These are phyloP conservation scores for Fusarium tjaetaba DNA, from an alignment of 2,329 filamentous ascomycete species.

Conservation along the genomic window DNA sequence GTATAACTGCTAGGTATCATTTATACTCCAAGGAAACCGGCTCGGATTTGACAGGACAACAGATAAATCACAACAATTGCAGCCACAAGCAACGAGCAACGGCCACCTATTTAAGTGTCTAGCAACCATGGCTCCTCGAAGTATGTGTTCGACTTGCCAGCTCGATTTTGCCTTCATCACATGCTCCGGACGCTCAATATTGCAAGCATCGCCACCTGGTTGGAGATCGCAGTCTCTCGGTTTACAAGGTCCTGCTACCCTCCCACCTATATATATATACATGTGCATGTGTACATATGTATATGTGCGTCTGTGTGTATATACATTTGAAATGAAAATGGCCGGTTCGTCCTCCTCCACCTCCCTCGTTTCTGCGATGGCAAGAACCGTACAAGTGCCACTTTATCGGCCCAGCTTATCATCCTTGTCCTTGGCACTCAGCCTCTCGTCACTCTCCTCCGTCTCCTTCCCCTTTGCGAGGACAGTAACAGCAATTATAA, in stretches of 20 bases:
- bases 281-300: too few species aligned
- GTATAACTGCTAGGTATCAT: background rate
- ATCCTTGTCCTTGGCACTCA: background rate
- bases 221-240: too few species aligned
- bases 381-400: background rate
- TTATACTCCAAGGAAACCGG: background rate
- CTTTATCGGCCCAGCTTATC: background rate
- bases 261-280: background rate
- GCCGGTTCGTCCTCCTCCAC: background rate
- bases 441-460: background rate
- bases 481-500: background rate
- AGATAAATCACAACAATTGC: background rate
- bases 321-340: background rate
- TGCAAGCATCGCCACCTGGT: background rate
- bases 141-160: background rate
- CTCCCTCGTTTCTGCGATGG: background rate
- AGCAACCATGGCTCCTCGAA: background rate
- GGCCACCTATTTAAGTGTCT: background rate
- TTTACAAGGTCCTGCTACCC: too few species aligned
- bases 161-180: background rate
- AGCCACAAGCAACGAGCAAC: background rate
- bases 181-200: background rate
- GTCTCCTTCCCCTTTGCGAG: background rate
- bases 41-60: background rate
- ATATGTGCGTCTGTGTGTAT: too few species aligned